Base-by-base conservation (phyloP, 2,329 filamentous ascomycete species). In the Penicillium thymicola region DNA sequence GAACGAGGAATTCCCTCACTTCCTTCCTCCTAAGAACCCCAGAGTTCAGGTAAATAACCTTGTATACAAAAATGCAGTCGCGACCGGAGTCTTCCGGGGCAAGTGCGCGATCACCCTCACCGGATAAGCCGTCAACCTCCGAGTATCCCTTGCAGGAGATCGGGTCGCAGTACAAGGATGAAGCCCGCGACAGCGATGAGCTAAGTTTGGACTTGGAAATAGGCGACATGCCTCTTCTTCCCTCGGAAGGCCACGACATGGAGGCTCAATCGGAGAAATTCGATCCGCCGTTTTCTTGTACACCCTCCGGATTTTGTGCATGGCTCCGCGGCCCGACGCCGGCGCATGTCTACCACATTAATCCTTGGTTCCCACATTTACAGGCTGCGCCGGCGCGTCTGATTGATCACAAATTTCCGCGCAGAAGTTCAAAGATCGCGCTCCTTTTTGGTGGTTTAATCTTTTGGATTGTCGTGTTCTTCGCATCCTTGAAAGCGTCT, bases 301-400 rank as follows among this genome's bases (percentile, higher is more conserved):
- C 63, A 8, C 11, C 63, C n/a, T 44, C 65, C 1, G 65, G 64
- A 13, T 65, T 71, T 23, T 43, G 40, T 16, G 28, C 60, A 5
- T 73, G 72, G 68, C 57, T 71, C 32, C 61, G 65, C 18, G 72
- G 72, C 0, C 72, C 72, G 13, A 57, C 63, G 18, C 67, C 66
- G 48, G 70, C 72, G 21, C 67, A 64, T 36, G 67, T 68, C 30
- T 72, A 73, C 54, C 67, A 65, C 25, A 73, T 75, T 51, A 65
- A 64, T 9, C 72, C 72, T 7, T 69, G 66, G 63, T 69, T 73
- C 44, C 65, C 59, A 16, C 59, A 40, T 25, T 70, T 69, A 60
- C 72, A 75, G 59, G 65, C 70, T 38, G 70, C 70, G 28, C 70
- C 72, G 5, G 63, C 63, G 41, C 70, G 67, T 46, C 55, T 73